Base-by-base conservation (phyloP, 169 alveolate species). In the Plasmodium gonderi region DNA sequence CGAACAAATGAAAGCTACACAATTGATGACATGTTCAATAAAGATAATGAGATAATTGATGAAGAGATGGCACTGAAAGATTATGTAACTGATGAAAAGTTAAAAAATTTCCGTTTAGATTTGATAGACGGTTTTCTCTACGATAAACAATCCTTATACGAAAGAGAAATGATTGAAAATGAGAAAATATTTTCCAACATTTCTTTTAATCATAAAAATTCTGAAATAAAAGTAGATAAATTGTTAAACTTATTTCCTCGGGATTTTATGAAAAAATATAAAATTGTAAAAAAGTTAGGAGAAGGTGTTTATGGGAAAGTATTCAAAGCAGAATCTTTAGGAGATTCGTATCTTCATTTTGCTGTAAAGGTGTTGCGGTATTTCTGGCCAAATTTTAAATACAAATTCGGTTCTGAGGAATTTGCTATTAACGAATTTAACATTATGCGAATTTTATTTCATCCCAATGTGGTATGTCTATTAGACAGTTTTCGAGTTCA, bases 241-340 rank as follows among this genome's bases (percentile, higher is more conserved):
- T 23, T 89, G n/a, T 76, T 89, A 64, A 64, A 89, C 51, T 45
- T 89, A 44, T 89, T 89, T 77, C 93, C 93, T 1, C 42, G 93
- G 8, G 93, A 89, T 77, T 89, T 89, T 79, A 76, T 89, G 80
- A 89, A 79, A 79, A 89, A 77, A 67, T 89, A 89, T 77, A 89
- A 89, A 89, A 77, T 95, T 26, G 95, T 85, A 40, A 94, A 92
- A 68, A 80, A 83, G 36, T 69, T 95, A 36, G 97, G 97, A 7
- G 94, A 95, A 69, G 97, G 97, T 0, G 97, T 95, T 4, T 95
- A 95, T 72, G 97, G 97, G 1, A 96, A 95, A 20, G 97, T 95
- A 20, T 94, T 92, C 64, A 85, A 89, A n/a, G 93, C 93, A 4
- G 93, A 89, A 45, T 89, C 93, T 0, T 75, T 89, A 68, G 90